Base-by-base conservation (phyloP, 2,329 filamentous ascomycete genomes). In the Coniella lustricola region DNA sequence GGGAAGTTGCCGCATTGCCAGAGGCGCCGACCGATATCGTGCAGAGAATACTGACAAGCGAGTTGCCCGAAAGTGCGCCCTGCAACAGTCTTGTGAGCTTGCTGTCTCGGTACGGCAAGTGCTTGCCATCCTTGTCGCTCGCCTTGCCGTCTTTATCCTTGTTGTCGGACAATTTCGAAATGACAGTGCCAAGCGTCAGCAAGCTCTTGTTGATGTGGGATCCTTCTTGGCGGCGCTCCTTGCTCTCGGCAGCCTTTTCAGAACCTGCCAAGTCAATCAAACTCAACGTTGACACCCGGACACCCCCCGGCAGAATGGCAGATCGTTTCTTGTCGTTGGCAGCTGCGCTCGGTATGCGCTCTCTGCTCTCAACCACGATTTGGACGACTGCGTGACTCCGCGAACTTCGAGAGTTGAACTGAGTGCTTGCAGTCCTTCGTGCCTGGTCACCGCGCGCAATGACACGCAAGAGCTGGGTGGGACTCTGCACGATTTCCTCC, bases 121-220 rank as follows among this genome's bases (percentile, higher is more conserved):
- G 93, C 64, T 95, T 95, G 43, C 81, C 85, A 57, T 95, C 87
- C 61, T 90, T 90, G 59, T 94, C 89, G 14, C 69, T 75, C 5
- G 75, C 72, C 61, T 85, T 87, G 45, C 77, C 79, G 49, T 86
- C 77, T 65, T 90, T 95, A 4, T 42, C 40, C 62, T 94, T 95
- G 60, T 85, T 81, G 48, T 89, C 88, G 1, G 91, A 94, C n/a
- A 98, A 74, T 55, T 87, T 86, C 10, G 88, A 87, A 63, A 98
- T 96, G 60, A 98, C 93, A 1, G 89, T 98, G 44, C 93, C 93
- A 3, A 98, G 73, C 0, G 93, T 98, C 50, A 98, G 79, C 61
- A 98, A 70, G 65, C 90, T 96, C 71, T 97, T 97, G 74, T 98
- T 98, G 70, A 98, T 98, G 64, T 98, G 93, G 12, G 91, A 91